phyloP scores from a whole-genome alignment of 148 eudicot genomes.

The Camellia japonica region DNA sequence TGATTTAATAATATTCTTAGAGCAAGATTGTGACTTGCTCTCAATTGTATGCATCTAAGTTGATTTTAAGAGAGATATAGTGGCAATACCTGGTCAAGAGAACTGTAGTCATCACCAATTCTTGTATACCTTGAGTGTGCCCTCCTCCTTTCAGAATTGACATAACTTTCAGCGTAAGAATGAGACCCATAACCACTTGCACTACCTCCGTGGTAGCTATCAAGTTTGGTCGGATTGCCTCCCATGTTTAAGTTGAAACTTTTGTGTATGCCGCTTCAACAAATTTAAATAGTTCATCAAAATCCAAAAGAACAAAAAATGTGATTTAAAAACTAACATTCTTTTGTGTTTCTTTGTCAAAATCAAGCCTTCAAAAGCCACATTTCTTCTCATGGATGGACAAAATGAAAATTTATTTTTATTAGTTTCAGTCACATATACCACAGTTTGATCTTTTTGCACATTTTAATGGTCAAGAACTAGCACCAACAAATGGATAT shows the following conservation, averaged over 20 bases:
- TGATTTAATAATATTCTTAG: neutral
- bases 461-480: too few species aligned
- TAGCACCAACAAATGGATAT: too few species aligned
- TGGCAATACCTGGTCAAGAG: slow-evolving; percentile 12
- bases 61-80: neutral
- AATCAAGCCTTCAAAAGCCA: neutral
- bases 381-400: too few species aligned
- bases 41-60: too few species aligned
- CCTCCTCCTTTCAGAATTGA: neutral
- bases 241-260: neutral
- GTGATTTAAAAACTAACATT: neutral
- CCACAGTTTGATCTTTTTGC: too few species aligned
- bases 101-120: slow-evolving; percentile 13
- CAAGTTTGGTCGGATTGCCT: neutral
- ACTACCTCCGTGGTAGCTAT: neutral
- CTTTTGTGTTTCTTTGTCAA: neutral
- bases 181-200: neutral
- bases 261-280: neutral
- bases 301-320: too few species aligned
- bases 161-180: neutral
- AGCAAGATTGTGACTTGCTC: neutral
- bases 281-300: neutral
- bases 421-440: too few species aligned
- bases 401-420: too few species aligned
- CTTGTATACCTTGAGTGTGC: slow-evolving; percentile 1